A percentile compares a stretch with the other conserved stretches of the same genome.
Conservation (phyloP, 1,139 yeast species). For the Candida frijolesensis region DNA sequence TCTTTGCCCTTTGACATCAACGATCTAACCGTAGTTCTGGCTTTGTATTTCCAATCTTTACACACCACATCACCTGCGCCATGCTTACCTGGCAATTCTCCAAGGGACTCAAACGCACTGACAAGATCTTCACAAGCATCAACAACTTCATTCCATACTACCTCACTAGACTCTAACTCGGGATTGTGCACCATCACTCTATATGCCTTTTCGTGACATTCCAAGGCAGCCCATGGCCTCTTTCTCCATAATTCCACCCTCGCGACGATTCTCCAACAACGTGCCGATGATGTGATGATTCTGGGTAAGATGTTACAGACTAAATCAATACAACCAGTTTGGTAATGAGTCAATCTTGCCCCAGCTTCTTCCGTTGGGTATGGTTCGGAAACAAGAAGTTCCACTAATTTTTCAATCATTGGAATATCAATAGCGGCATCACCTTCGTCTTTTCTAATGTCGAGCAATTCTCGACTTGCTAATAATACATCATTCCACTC, state of each 20-base stretch:
- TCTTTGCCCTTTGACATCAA: conserved; percentile 78
- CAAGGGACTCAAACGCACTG: conserved; percentile 85
- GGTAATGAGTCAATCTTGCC: conserved; percentile 55
- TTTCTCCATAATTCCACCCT: conserved; percentile 85
- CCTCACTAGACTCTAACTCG: conserved; percentile 62
- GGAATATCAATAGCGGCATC: conserved; percentile 76
- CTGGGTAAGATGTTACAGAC: conserved; percentile 67
- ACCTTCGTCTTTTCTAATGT: conserved; percentile 54
- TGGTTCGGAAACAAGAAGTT: conserved; percentile 56
- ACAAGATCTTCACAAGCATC: conserved; percentile 78
- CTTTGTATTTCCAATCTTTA: conserved; percentile 88
- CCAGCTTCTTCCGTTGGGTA: conserved; percentile 47
- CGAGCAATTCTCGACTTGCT: conserved; percentile 63
- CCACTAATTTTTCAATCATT: conserved; percentile 73
- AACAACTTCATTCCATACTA: conserved; percentile 77
- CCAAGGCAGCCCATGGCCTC: conserved; percentile 86
- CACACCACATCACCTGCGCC: conserved; percentile 86
- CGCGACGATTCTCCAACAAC: conserved; percentile 84
- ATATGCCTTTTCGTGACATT: conserved; percentile 84
- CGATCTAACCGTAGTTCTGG: conserved; percentile 70
- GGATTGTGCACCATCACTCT: conserved; percentile 70
- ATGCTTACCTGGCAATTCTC: conserved; percentile 83
- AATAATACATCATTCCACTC: conserved; percentile 88
- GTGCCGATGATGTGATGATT: conserved; percentile 68
- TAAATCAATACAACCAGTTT: conserved; percentile 67